Conservation (phyloP, 2,329 filamentous ascomycete species). For the Aspergillus costaricaensis region DNA sequence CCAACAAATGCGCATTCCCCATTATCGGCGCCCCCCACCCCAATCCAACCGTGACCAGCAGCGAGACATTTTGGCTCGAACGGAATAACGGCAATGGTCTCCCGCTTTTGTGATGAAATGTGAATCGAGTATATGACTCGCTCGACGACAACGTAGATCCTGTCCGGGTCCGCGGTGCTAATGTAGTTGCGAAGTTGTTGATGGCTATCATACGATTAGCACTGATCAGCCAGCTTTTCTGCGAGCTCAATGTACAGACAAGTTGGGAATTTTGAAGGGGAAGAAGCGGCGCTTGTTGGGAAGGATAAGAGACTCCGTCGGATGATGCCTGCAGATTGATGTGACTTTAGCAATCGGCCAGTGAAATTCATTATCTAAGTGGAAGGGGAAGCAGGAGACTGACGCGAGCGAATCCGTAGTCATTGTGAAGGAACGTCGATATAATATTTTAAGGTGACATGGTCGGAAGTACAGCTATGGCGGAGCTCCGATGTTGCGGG, state of each 20-base stretch:
- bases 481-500: conserved; percentile 15
- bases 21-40: conserved; percentile 78
- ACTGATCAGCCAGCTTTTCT: conserved; percentile 4
- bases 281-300: conserved; percentile 66
- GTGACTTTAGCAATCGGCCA: conserved; percentile 18
- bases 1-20: conserved; percentile 84
- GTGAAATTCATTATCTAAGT: not conserved
- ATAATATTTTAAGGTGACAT: conserved; percentile 32
- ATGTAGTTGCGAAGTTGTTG: conserved; percentile 77
- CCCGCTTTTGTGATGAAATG: conserved; percentile 68
- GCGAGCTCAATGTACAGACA: conserved; percentile 52
- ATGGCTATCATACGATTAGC: conserved; percentile 36
- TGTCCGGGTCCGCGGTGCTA: conserved; percentile 72
- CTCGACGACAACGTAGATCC: conserved; percentile 83
- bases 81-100: conserved; percentile 69
- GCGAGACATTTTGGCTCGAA: conserved; percentile 82
- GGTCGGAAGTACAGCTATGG: conserved; percentile 24
- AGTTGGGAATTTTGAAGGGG: conserved; percentile 65
- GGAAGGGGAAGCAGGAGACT: conserved; percentile 22
- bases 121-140: conserved; percentile 73
- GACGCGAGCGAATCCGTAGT: conserved; percentile 45
- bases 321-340: conserved; percentile 56
- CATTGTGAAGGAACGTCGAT: conserved; percentile 38
- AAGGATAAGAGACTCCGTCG: conserved; percentile 66
- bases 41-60: conserved; percentile 85